A percentile compares a stretch with the other conserved stretches of the same genome.
Evolutionary conservation across 495 filamentous ascomycete species (phyloP).

Genomic region (Daldinia vernicosa): DNA sequence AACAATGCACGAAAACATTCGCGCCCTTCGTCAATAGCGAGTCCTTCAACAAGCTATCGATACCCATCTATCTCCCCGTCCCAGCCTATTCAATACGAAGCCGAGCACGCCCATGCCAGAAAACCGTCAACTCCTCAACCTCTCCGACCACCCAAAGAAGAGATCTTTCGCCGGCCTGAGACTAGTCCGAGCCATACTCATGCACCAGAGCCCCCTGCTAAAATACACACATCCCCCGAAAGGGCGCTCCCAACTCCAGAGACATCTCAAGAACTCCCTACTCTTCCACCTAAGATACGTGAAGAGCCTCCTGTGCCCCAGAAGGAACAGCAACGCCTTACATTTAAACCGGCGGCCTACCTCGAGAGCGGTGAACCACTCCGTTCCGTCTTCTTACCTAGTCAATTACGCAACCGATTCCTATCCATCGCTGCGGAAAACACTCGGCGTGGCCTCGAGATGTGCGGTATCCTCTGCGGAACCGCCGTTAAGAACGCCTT

Average conservation of each 20-base stretch:
- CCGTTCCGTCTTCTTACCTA: constrained; percentile 86
- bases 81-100: constrained; percentile 53
- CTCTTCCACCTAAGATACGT: constrained; percentile 50
- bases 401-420: constrained; percentile 75
- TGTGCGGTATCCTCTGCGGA: constrained; percentile 92
- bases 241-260: constrained; percentile 9
- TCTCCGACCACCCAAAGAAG: constrained; percentile 57
- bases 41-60: constrained; percentile 44
- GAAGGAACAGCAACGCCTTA: constrained; percentile 52
- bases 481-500: constrained; percentile 91
- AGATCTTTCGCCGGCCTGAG: constrained; percentile 11
- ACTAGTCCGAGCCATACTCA: constrained; percentile 11
- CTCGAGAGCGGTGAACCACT: constrained; percentile 88
- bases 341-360: constrained; percentile 86
- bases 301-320: constrained; percentile 37
- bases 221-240: constrained; percentile 34
- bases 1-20: neutral
- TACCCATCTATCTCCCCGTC: constrained; percentile 62
- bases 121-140: constrained; percentile 45
- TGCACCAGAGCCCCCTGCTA: constrained; percentile 39
- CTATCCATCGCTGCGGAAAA: constrained; percentile 75
- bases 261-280: constrained; percentile 38
- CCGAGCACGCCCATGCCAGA: constrained; percentile 20
- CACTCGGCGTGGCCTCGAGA: constrained; percentile 84
- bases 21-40: neutral